phyloP scores from a whole-genome alignment of 2,329 filamentous ascomycete species.

The Cryphonectria naterciae region DNA sequence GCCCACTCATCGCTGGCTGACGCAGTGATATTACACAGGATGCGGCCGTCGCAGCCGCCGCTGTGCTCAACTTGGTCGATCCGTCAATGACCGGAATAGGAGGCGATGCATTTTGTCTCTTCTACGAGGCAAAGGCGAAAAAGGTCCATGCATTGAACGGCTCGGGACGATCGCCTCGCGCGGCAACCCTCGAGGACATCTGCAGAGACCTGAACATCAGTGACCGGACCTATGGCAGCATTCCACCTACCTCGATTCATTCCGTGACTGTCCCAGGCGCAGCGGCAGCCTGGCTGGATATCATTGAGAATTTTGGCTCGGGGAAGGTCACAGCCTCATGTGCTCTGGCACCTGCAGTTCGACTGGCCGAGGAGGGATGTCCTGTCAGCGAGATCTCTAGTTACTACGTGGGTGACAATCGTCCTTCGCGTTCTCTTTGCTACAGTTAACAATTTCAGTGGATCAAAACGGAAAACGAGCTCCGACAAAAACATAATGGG shows the following conservation, averaged over 20 bases:
- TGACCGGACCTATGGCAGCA: slow-evolving; percentile 58
- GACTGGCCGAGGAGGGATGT: slow-evolving; percentile 23
- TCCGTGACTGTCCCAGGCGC: slow-evolving; percentile 74
- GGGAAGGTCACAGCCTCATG: neutral
- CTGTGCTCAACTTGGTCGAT: slow-evolving; percentile 88
- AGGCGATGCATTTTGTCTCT: slow-evolving; percentile 93
- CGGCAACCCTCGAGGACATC: slow-evolving; percentile 71
- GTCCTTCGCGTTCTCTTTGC: slow-evolving; percentile 37
- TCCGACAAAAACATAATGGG: slow-evolving; percentile 30
- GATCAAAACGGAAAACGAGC: slow-evolving; percentile 32
- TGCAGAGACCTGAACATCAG: slow-evolving; percentile 69
- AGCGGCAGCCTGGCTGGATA: slow-evolving; percentile 31
- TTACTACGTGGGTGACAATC: slow-evolving; percentile 72
- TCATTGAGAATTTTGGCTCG: slow-evolving; percentile 23
- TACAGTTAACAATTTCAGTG: slow-evolving; percentile 29
- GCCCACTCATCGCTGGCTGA: slow-evolving; percentile 24
- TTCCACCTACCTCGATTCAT: slow-evolving; percentile 76
- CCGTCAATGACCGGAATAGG: slow-evolving; percentile 90
- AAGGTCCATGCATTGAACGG: slow-evolving; percentile 86
- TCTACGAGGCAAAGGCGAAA: slow-evolving; percentile 78
- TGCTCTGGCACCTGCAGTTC: slow-evolving; percentile 21
- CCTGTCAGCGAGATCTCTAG: slow-evolving; percentile 74
- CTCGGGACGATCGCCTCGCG: slow-evolving; percentile 77
- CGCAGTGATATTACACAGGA: slow-evolving; percentile 58
- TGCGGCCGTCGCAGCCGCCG: slow-evolving; percentile 86